A percentile compares a stretch with the other conserved stretches of the same genome.
Conservation (phyloP, 108 stramenopile species). For the Epipyxis sp. region DNA sequence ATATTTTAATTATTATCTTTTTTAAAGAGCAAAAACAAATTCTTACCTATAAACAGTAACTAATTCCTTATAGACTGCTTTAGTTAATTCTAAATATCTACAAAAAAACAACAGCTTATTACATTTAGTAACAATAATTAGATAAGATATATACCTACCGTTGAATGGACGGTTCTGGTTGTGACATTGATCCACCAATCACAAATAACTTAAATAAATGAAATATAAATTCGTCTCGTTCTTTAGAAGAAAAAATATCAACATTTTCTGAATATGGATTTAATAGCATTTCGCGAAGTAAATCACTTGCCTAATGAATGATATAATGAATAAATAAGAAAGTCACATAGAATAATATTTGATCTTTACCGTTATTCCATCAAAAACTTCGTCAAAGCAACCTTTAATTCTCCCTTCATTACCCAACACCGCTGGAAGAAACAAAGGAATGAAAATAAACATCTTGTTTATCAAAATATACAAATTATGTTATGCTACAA, state of each 20-base stretch:
- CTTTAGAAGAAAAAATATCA: neutral
- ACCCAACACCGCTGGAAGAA: neutral
- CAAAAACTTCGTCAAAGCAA: constrained; percentile 8
- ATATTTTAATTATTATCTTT: no score
- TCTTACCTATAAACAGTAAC: neutral
- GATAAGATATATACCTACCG: constrained; percentile 2
- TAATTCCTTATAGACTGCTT: neutral
- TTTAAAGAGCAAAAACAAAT: no score
- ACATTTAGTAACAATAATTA: constrained; percentile 12
- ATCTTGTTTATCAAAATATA: no score
- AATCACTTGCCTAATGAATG: neutral
- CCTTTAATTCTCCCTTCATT: neutral
- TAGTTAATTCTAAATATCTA: constrained; percentile 2
- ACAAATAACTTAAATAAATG: constrained; percentile 28
- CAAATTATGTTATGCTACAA: no score
- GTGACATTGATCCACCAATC: constrained; percentile 33
- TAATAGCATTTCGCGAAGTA: constrained; percentile 34
- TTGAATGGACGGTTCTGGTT: constrained; percentile 25
- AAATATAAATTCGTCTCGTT: constrained; percentile 28
- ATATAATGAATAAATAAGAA: neutral
- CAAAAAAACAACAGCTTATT: neutral
- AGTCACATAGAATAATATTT: no score
- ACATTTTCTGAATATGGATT: constrained; percentile 32
- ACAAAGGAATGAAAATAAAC: no score
- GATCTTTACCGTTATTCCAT: constrained; percentile 12